These are phyloP conservation scores for Arabidopsis hybrid DNA, from an alignment of 441 rosid genomes.

Conservation along the genomic window DNA sequence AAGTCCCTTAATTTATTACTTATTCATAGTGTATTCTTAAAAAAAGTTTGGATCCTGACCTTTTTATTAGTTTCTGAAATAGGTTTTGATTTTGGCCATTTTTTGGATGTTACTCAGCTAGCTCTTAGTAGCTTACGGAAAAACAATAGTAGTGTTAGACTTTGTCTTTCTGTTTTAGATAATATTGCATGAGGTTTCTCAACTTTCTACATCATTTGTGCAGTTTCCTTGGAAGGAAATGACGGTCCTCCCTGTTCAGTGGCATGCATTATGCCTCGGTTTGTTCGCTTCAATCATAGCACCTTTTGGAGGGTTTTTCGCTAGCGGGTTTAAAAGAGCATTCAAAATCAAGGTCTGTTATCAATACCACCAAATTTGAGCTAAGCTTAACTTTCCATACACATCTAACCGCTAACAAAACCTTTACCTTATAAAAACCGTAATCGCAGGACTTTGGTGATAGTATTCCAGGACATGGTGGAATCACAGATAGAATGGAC, in stretches of 20 bases:
- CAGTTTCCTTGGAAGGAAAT: slow-evolving; percentile 93
- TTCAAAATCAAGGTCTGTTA: slow-evolving; percentile 81
- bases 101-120: background rate
- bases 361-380: slow-evolving; percentile 19
- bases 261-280: slow-evolving; percentile 93
- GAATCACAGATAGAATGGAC: slow-evolving; percentile 97
- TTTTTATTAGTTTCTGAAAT: too few species aligned
- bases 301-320: slow-evolving; percentile 98
- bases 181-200: slow-evolving; percentile 7
- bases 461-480: slow-evolving; percentile 98
- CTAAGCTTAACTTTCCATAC: slow-evolving; percentile 5
- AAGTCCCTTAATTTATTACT: background rate
- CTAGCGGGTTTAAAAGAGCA: slow-evolving; percentile 96
- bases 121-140: background rate
- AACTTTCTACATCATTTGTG: slow-evolving; percentile 29
- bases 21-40: background rate
- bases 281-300: slow-evolving; percentile 97
- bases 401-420: slow-evolving; percentile 2
- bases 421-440: slow-evolving; percentile 12
- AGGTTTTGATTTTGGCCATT: slow-evolving; percentile 6
- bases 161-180: background rate
- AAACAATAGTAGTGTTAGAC: background rate
- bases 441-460: slow-evolving; percentile 88
- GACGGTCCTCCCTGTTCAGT: slow-evolving; percentile 80
- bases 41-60: background rate